These are phyloP conservation scores for Nakazawaea ishiwadae DNA, from an alignment of 805 yeast genomes.

Conservation along the genomic window DNA sequence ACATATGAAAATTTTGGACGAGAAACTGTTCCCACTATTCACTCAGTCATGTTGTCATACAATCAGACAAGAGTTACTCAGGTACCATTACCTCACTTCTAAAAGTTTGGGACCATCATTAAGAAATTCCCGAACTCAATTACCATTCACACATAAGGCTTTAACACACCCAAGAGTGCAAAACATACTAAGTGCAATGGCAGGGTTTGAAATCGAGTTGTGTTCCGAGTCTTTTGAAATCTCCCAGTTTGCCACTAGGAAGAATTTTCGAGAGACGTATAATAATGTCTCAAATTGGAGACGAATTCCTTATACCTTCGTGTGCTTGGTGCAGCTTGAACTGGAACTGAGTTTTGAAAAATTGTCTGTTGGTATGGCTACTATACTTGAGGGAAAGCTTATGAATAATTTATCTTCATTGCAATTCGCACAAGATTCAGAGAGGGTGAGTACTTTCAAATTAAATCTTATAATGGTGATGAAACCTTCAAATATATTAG, in stretches of 20 bases:
- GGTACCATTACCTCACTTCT: conserved; percentile 20
- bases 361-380: conserved; percentile 6
- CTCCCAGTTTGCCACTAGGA: conserved; percentile 31
- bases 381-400: conserved; percentile 10
- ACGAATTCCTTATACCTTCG: conserved; percentile 8
- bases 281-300: conserved; percentile 6
- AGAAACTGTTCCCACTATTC: conserved; percentile 36
- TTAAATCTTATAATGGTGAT: conserved; percentile 4
- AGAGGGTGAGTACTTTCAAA: background rate
- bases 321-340: conserved; percentile 9
- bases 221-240: conserved; percentile 46
- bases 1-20: conserved; percentile 20
- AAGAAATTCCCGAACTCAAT: conserved; percentile 17
- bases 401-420: conserved; percentile 1
- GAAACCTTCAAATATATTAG: conserved; percentile 6
- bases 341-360: background rate
- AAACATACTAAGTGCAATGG: conserved; percentile 41
- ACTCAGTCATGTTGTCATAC: conserved; percentile 37
- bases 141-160: conserved; percentile 49
- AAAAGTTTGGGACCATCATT: conserved; percentile 30
- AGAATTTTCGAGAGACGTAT: background rate
- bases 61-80: conserved; percentile 35
- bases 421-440: background rate
- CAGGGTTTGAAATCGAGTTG: conserved; percentile 45
- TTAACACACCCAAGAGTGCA: conserved; percentile 49